Percentiles rank a stretch among this genome's conserved stretches.
Conservation (phyloP, 2,329 filamentous ascomycete genomes). For the Exophiala spinifera region DNA sequence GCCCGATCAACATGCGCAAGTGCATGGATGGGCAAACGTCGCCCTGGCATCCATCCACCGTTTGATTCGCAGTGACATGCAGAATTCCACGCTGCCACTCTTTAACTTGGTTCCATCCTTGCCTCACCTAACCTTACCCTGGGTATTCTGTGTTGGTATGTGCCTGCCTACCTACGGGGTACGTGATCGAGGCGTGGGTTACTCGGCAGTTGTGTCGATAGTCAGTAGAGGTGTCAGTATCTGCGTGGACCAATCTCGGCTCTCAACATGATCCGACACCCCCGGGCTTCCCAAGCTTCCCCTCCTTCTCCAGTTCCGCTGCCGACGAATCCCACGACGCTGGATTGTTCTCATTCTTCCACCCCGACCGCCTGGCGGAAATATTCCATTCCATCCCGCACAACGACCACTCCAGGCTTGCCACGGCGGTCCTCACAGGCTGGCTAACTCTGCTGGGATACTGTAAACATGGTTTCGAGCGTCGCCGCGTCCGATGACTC, state of each 20-base stretch:
- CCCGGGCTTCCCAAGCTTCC: background rate
- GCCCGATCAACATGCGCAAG: too few species aligned
- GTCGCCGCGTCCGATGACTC: constrained; percentile 21
- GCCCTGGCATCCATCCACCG: too few species aligned
- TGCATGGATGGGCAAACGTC: too few species aligned
- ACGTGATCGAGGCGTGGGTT: too few species aligned
- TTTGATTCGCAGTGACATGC: too few species aligned
- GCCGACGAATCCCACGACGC: background rate
- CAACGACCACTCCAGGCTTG: constrained; percentile 10
- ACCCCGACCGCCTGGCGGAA: constrained; percentile 15
- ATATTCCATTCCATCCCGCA: constrained; percentile 13
- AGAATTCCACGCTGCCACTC: too few species aligned
- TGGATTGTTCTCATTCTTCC: constrained; percentile 7
- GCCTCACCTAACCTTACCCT: too few species aligned
- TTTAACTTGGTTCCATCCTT: too few species aligned
- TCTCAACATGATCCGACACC: background rate
- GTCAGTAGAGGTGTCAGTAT: too few species aligned
- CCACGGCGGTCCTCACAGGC: background rate
- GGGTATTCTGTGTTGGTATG: too few species aligned
- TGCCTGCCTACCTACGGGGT: too few species aligned
- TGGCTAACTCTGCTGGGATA: background rate
- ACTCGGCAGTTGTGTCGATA: too few species aligned
- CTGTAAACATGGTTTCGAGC: constrained; percentile 17
- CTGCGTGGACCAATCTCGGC: background rate
- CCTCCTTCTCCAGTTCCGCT: constrained; percentile 8